Conservation (phyloP, 2,329 filamentous ascomycete species). For the Colletotrichum liriopes region DNA sequence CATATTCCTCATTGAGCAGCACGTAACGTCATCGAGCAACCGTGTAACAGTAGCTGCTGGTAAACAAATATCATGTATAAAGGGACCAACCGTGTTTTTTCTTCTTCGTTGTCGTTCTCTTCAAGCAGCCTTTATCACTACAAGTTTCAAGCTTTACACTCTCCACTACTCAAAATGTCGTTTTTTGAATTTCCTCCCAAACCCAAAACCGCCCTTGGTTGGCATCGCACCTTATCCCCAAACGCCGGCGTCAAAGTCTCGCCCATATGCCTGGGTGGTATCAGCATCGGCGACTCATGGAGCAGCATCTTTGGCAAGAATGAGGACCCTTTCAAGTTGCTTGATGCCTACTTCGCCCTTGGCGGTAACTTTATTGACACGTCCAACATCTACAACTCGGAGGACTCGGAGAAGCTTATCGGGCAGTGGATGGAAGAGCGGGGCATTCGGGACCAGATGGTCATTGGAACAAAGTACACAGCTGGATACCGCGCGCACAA, state of each 20-base stretch:
- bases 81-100: too few relatives aligned
- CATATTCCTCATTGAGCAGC: too few relatives aligned
- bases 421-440: conserved; percentile 69
- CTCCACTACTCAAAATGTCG: conserved; percentile 9
- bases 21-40: too few relatives aligned
- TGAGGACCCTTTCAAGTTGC: conserved; percentile 66
- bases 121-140: too few relatives aligned
- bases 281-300: conserved; percentile 44
- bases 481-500: conserved; percentile 59
- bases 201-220: conserved; percentile 44
- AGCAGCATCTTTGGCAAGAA: conserved; percentile 38
- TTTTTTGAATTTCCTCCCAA: conserved; percentile 30
- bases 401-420: conserved; percentile 70
- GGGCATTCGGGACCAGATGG: conserved; percentile 63
- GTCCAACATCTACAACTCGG: conserved; percentile 69
- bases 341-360: conserved; percentile 69
- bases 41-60: too few relatives aligned
- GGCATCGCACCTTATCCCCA: conserved; percentile 46
- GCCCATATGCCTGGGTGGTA: conserved; percentile 47
- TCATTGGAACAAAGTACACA: conserved; percentile 71
- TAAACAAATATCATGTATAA: too few relatives aligned
- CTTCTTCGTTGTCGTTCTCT: too few relatives aligned
- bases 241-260: conserved; percentile 45
- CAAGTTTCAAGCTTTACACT: neutral
- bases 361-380: conserved; percentile 81